phyloP scores from a whole-genome alignment of 108 stramenopile species.

The Tribonema minus region DNA sequence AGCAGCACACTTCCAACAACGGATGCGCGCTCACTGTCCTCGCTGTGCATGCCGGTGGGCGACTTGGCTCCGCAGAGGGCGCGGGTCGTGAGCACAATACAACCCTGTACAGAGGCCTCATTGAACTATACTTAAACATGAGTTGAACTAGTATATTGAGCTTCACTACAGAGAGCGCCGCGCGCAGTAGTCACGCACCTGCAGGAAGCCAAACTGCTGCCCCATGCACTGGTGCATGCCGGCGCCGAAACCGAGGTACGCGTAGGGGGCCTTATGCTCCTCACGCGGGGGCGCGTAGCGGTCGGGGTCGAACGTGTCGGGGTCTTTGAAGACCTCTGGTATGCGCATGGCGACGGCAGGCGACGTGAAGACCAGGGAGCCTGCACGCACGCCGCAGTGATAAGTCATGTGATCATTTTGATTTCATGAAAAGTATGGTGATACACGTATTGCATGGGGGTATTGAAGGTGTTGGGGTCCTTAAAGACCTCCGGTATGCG shows the following conservation, averaged over 20 bases:
- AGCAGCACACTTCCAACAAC: too few relatives aligned
- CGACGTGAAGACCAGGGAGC: constrained; percentile 82
- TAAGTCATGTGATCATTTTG: too few relatives aligned
- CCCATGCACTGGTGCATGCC: constrained; percentile 99
- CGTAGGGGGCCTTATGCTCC: constrained; percentile 85
- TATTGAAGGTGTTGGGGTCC: constrained; percentile 63
- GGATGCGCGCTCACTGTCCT: too few relatives aligned
- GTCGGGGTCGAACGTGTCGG: constrained; percentile 54
- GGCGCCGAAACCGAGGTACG: constrained; percentile 95
- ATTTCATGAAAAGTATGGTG: too few relatives aligned
- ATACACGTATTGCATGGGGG: too few relatives aligned
- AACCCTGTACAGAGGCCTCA: neutral
- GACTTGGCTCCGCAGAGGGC: neutral
- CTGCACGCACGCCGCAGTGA: too few relatives aligned
- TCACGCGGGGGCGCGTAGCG: constrained; percentile 77
- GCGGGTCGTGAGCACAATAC: neutral
- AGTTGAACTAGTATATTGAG: neutral
- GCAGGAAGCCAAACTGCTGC: constrained; percentile 94
- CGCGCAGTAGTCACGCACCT: constrained; percentile 37
- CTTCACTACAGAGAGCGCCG: neutral
- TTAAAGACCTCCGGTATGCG: constrained; percentile 80
- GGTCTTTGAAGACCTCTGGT: constrained; percentile 77
- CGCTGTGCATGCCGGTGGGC: neutral
- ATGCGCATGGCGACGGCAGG: constrained; percentile 88
- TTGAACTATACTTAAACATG: neutral